Base-by-base conservation (phyloP, 345 rosid genomes). In the Eucalyptus pauciflora region DNA sequence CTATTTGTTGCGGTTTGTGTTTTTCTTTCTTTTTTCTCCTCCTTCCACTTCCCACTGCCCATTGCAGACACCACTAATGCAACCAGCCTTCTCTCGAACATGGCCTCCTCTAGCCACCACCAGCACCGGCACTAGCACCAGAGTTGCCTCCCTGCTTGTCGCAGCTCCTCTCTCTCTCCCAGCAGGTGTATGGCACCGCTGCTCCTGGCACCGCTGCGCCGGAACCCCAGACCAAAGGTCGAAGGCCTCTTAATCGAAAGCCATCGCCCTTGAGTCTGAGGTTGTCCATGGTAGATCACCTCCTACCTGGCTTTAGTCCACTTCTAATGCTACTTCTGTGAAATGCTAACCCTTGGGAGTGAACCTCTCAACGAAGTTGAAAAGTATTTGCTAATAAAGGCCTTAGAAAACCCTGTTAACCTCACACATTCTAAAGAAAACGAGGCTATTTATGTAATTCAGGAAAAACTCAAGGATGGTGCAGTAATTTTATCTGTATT, bases 391-490 rank as follows among this genome's bases (percentile, higher is more conserved):
- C 27, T 76, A 9, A 41, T 22, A 37, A 20, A 20, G 24, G 48
- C 25, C 85, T 76, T 41, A 41, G 83, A 41, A 76, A 22, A 22
- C 48, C 0, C 85, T 64, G 48, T 76, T 11, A 22, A 76, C 85
- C 48, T 22, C 43, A 76, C 83, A 76, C 15, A 41, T 76, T 76
- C 48, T 76, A 10, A 37, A 76, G 12, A 76, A 37, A 8, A 71
- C 83, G 0, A 41, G 29, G 85, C 16, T 41, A 20, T 76, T 10
- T 5, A 45, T 37, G 85, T 41, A 76, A 76, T 41, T 76, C 48
- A 37, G 83, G 27, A 5, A 76, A 37, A 76, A 41, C 48, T 76
- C 85, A 41, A 92, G 97, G 51, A 94, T 94, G 94, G 94, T 91
- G 16, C 51, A 29, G 37, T 27, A 17, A 27, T 27, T 37, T 49